Evolutionary conservation across 148 eudicot species (phyloP), one percentile per base, ranked within the genome.

Genomic region (Drosera capensis): DNA sequence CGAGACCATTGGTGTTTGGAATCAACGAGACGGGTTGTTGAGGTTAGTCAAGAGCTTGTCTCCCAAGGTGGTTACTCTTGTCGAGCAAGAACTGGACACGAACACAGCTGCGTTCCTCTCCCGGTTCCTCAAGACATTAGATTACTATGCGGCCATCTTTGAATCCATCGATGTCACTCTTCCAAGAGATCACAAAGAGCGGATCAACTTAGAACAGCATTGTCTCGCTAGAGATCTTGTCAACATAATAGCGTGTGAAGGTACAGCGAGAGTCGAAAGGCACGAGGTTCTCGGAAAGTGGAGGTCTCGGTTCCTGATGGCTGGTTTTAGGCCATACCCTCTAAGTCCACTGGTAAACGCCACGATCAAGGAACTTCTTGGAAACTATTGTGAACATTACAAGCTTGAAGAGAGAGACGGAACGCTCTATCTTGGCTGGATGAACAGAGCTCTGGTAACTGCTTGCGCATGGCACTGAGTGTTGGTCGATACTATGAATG

Each of bases 201-300:
- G 83, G 56, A 67, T 73, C 29, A 77, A 46, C 18, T 71, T 69
- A 1, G 83, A 77, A 37, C 76, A 77, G 47, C 83, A 77, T 23
- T 77, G 83, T 51, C 20, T 77, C 56, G 83, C 79, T 5, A 57
- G 67, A 35, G 79, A 72, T 7, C 60, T 77, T 11, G 79, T 77
- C 16, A 77, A 77, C 45, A 60, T 72, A 40, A 63, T 76, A 49
- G 82, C 82, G 3, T 76, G 82, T 42, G 82, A 76, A 42, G 78
- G 72, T 38, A 57, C 56, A 15, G 77, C 73, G 43, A 78, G 85
- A 35, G 68, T 71, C 21, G 85, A 74, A 43, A 48, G 85, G 0
- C 85, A 65, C 15, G 85, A 78, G 70, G 55, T 62, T 26, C 66
- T 71, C 14, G 77, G 75, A 18, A 74, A 78, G 55, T 78, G 86